Evolutionary conservation across 305 asterid genomes (phyloP), one percentile per base, ranked within the genome.

Genomic region (Solanum aculeatissimum): DNA sequence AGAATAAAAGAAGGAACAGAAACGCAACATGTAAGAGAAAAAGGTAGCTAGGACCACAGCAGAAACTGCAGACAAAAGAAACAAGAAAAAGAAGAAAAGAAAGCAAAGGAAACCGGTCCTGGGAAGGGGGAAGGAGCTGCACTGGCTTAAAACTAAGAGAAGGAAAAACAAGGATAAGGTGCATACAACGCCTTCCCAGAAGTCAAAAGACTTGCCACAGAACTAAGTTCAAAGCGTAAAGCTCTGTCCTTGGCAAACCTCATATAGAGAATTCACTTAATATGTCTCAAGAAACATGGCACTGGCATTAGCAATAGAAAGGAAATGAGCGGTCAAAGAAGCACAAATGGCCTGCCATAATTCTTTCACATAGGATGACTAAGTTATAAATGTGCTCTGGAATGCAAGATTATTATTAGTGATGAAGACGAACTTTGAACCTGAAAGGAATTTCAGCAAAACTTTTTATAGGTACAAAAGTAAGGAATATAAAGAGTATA

Each of bases 401-500:
- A 53, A 57, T 53, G 47, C 68, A 51, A 19, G 68, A 29, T 78
- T 78, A 53, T 29, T 53, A 68, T 29, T 51, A 53, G 49, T 35
- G 81, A 53, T 63, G 7, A 45, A 83, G 42, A 69, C 53, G 71
- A 83, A 40, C 49, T 70, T 83, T 54, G 43, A 70, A 40, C 75
- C 60, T 68, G 55, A 72, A 68, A 82, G 38, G 63, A 55, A 53
- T 15, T 58, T 42, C 43, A 72, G 70, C 7, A 35, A 57, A 74
- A 72, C 38, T 51, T 49, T 21, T 23, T 55, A 16, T 47, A 55
- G 69, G 80, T 9, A 74, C 0, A 5, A 23, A 81, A 78, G 78
- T 63, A 82, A 58, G 60, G 84, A 78, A 85, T 72, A 68, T 84
- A 72, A 68, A 43, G 81, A 32, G 63, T 38, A 79, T 92, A 96